phyloP scores from a whole-genome alignment of 2,329 filamentous ascomycete genomes.

The Penicillium rolfsii region DNA sequence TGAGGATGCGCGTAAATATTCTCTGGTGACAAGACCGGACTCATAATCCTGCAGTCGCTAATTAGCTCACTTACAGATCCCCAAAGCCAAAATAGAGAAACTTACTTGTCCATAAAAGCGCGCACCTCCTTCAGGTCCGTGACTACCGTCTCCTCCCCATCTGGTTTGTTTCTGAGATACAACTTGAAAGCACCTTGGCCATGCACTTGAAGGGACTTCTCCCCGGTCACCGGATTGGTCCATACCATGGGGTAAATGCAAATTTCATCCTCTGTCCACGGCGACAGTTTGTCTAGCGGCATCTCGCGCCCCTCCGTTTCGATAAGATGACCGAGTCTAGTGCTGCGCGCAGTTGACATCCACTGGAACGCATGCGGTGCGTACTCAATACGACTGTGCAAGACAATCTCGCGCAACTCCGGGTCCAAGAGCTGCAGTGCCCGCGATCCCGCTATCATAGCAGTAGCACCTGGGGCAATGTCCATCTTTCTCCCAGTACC shows the following conservation, averaged over 20 bases:
- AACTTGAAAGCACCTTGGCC: constrained; percentile 42
- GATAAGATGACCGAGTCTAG: constrained; percentile 38
- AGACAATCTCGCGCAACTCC: constrained; percentile 25
- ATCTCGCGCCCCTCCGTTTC: constrained; percentile 18
- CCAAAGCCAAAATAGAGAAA: background rate
- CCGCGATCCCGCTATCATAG: background rate
- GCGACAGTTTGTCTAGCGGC: background rate
- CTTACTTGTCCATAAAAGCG: background rate
- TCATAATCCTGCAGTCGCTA: background rate
- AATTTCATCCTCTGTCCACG: constrained; percentile 23
- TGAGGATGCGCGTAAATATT: constrained; percentile 35
- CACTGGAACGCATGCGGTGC: constrained; percentile 44
- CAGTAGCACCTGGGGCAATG: constrained; percentile 7
- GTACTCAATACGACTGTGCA: constrained; percentile 42
- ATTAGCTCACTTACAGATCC: background rate
- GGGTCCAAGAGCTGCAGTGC: background rate
- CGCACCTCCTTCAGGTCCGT: background rate
- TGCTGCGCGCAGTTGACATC: constrained; percentile 43
- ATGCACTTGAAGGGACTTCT: constrained; percentile 41
- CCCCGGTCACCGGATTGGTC: constrained; percentile 41
- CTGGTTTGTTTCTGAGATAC: constrained; percentile 36
- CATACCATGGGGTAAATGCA: constrained; percentile 45
- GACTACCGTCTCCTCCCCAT: constrained; percentile 23
- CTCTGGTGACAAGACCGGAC: background rate
- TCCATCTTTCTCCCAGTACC: constrained; percentile 40